A percentile compares a stretch with the other conserved stretches of the same genome.
phyloP scores from a whole-genome alignment of 2,329 filamentous ascomycete genomes.

The Phaeoacremonium minimum region DNA sequence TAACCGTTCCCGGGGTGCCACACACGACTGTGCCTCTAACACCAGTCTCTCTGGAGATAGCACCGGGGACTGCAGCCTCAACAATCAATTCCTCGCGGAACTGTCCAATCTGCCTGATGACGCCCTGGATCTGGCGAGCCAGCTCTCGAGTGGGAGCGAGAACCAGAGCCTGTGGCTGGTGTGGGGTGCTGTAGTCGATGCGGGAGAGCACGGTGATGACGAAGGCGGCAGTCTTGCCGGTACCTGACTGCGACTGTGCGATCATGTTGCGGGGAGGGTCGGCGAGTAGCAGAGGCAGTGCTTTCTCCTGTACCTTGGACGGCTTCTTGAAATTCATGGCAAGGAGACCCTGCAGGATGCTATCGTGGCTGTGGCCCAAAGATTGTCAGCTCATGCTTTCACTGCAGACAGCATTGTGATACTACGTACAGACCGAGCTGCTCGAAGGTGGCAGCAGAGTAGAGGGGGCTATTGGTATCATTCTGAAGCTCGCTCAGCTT shows the following conservation, averaged over 20 bases:
- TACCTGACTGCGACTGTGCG: conserved; percentile 98
- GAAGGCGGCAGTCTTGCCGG: conserved; percentile 96
- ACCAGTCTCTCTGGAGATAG: conserved; percentile 61
- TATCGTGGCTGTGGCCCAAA: conserved; percentile 35
- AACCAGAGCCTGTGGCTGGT: conserved; percentile 78
- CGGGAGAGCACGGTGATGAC: conserved; percentile 87
- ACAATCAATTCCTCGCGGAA: conserved; percentile 75
- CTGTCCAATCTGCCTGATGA: conserved; percentile 77
- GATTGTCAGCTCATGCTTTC: conserved; percentile 4
- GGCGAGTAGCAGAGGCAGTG: conserved; percentile 80
- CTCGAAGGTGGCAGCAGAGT: conserved; percentile 77
- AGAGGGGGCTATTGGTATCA: conserved; percentile 82
- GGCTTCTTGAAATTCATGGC: conserved; percentile 88
- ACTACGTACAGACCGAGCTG: conserved; percentile 79
- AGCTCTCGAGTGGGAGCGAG: conserved; percentile 92
- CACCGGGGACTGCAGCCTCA: conserved; percentile 78
- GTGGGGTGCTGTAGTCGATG: conserved; percentile 65
- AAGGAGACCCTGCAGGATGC: conserved; percentile 73
- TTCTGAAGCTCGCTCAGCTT: conserved; percentile 86
- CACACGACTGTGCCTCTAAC: conserved; percentile 79
- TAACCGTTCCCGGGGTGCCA: conserved; percentile 89
- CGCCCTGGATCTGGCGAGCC: conserved; percentile 87
- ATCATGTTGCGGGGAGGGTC: conserved; percentile 93
- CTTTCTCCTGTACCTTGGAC: conserved; percentile 96
- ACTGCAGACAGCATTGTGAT: not conserved